Conservation (phyloP, 2,329 filamentous ascomycete species). For the Periconia sp. region DNA sequence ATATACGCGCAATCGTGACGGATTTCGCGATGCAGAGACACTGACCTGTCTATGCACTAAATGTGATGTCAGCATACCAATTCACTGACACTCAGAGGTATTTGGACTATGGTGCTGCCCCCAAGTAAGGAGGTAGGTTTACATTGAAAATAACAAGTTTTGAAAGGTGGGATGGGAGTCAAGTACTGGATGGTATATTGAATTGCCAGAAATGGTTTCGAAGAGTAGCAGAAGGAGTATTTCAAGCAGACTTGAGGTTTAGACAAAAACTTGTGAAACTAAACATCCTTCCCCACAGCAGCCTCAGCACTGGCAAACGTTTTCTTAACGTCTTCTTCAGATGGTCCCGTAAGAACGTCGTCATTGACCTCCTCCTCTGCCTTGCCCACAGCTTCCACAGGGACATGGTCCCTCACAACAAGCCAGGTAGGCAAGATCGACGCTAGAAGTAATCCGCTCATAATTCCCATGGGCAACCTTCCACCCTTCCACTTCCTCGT, state of each 20-base stretch:
- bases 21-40: no score
- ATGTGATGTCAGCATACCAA: no score
- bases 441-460: conserved; percentile 31
- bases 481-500: conserved; percentile 48
- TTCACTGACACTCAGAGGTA: no score
- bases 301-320: neutral
- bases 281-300: neutral
- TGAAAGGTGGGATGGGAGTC: no score
- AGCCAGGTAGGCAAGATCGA: conserved; percentile 34
- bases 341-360: neutral
- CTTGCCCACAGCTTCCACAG: conserved; percentile 20
- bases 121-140: no score
- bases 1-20: no score
- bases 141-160: no score
- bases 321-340: neutral
- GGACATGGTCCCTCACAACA: conserved; percentile 31
- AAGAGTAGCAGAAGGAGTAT: no score
- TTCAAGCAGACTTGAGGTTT: neutral
- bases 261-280: neutral
- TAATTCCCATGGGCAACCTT: conserved; percentile 46
- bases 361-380: neutral
- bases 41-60: no score
- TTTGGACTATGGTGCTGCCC: no score
- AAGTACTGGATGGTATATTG: no score
- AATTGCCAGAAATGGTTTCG: no score